Evolutionary conservation across 805 yeast genomes (phyloP).

Genomic region (Saccharomycopsis synnaedendra): DNA sequence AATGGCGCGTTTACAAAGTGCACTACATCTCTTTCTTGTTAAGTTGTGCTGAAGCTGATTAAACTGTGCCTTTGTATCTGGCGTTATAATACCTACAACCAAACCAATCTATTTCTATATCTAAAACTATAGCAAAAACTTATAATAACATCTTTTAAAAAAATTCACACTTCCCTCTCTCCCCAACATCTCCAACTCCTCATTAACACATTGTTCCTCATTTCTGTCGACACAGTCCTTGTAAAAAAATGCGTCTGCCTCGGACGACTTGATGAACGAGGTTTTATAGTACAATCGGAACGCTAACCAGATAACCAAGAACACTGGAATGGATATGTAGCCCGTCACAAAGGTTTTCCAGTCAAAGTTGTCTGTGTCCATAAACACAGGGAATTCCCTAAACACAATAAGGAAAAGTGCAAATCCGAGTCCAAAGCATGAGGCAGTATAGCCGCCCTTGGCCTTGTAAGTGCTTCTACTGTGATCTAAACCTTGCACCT

Average conservation of each 20-base stretch:
- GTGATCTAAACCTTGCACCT: slow-evolving; percentile 32
- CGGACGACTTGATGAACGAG: slow-evolving; percentile 22
- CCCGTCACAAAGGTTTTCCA: slow-evolving; percentile 33
- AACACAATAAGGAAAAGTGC: slow-evolving; percentile 27
- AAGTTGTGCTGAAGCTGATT: too few species aligned
- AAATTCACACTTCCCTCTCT: not conserved
- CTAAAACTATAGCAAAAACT: not conserved
- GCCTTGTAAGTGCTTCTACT: slow-evolving; percentile 27
- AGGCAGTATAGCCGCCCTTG: slow-evolving; percentile 33
- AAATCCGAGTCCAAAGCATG: slow-evolving; percentile 28
- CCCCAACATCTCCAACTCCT: slow-evolving; percentile 5
- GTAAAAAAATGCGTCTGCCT: slow-evolving; percentile 31
- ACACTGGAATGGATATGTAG: slow-evolving; percentile 22
- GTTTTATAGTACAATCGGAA: slow-evolving; percentile 30
- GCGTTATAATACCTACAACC: too few species aligned
- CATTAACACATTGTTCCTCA: slow-evolving; percentile 21
- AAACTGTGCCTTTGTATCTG: too few species aligned
- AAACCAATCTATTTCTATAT: too few species aligned
- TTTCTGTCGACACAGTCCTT: slow-evolving; percentile 35
- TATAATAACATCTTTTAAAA: not conserved
- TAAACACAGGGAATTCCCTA: slow-evolving; percentile 34
- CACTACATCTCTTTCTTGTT: too few species aligned
- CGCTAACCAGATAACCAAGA: slow-evolving; percentile 26
- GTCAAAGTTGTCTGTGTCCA: slow-evolving; percentile 26
- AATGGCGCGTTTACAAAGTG: too few species aligned